phyloP scores from a whole-genome alignment of 2,329 filamentous ascomycete genomes.

The Rhynchosporium agropyri region DNA sequence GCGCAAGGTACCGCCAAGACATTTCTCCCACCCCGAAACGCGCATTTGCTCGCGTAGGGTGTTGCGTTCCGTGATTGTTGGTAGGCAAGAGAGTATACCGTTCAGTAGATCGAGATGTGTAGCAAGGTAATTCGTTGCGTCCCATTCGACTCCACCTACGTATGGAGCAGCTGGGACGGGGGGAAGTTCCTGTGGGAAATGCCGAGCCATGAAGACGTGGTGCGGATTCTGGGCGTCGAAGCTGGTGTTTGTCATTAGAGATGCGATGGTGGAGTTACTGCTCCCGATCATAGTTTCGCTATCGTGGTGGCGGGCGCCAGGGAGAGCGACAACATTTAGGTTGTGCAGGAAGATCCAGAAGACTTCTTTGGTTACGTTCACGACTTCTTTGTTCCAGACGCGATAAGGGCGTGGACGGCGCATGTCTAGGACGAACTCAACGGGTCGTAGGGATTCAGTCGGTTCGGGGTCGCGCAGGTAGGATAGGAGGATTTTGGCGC shows the following conservation, averaged over 20 bases:
- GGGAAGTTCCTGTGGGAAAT: conserved; percentile 84
- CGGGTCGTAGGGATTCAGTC: conserved; percentile 72
- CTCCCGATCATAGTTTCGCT: conserved; percentile 36
- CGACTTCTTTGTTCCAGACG: conserved; percentile 90
- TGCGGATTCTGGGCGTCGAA: conserved; percentile 44
- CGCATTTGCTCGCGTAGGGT: conserved; percentile 73
- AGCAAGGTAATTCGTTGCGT: conserved; percentile 94
- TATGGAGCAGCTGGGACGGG: conserved; percentile 94
- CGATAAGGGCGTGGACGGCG: conserved; percentile 84
- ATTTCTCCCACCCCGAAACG: conserved; percentile 87
- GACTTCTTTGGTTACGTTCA: conserved; percentile 93
- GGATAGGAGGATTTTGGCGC: conserved; percentile 72
- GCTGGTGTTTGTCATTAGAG: conserved; percentile 38
- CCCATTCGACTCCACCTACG: conserved; percentile 97
- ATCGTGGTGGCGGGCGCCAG: conserved; percentile 41
- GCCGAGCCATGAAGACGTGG: conserved; percentile 64
- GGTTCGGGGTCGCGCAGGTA: conserved; percentile 81
- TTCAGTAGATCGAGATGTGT: conserved; percentile 93
- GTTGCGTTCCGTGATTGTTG: conserved; percentile 72
- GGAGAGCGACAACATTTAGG: conserved; percentile 79
- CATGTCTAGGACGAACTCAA: conserved; percentile 90
- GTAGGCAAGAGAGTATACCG: conserved; percentile 81
- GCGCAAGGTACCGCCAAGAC: conserved; percentile 80
- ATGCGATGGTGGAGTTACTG: conserved; percentile 38
- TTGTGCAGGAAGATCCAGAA: conserved; percentile 99